Base-by-base conservation (phyloP, 2,329 filamentous ascomycete genomes). In the Paramyrothecium roridum region DNA sequence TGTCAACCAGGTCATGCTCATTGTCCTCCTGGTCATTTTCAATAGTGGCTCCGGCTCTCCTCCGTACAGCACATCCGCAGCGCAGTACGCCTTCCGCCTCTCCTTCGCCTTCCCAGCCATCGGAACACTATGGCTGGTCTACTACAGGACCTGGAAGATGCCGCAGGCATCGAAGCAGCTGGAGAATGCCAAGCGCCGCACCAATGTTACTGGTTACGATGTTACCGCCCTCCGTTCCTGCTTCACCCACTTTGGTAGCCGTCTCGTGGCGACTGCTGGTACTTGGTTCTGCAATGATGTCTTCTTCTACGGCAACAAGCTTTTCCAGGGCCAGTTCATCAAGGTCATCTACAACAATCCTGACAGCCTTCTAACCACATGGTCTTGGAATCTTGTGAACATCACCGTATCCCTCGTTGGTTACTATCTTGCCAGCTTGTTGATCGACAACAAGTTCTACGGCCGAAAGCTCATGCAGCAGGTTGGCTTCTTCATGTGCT, bases 251-350 rank as follows among this genome's bases (percentile, higher is more conserved):
- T 98, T 97, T 63, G 91, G 92, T 50, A 88, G 89, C 52, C 91
- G 93, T 63, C 76, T 98, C 22, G 68, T 96, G 20, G 93, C 93
- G 51, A 97, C 93, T 20, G 87, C 93, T 12, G 90, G 90, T 55
- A 84, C 87, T 37, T 98, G 93, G 93, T 98, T 93, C 75, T 90
- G 88, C 77, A 98, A 98, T 73, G 93, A 98, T 68, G 89, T 98
- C 62, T 97, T 98, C 82, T 98, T 98, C 80, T 98, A 98, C 78
- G 93, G 93, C 65, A 97, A 96, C 87, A 97, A 96, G 82, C 87
- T 97, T 53, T 97, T 97, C 83, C 93, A 96, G 76, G 84, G 83
- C 59, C 84, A 93, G 70, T 97, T 97, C 76, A 96, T 97, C 75
- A 79, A 78, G 33, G 89, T 95, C 68, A 87, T 97, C 63, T 89